Conservation (phyloP, 2,329 filamentous ascomycete genomes). For the Neopestalotiopsis sp. region DNA sequence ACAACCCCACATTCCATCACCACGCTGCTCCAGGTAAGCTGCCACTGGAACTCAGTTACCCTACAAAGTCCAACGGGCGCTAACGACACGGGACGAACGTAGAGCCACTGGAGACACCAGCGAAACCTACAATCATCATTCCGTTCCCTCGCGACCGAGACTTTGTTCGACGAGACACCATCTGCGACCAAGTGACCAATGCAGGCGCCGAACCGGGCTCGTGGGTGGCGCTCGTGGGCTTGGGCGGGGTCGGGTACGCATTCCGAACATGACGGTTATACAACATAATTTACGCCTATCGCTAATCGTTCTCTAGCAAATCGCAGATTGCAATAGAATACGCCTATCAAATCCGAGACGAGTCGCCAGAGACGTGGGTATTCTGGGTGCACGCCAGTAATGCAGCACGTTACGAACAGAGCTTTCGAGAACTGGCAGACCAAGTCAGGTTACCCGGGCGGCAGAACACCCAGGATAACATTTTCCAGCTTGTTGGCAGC, state of each 20-base stretch:
- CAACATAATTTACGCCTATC: neutral
- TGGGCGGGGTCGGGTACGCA: neutral
- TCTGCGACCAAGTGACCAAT: neutral
- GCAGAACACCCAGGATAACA: conserved; percentile 16
- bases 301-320: conserved; percentile 14
- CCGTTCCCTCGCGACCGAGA: neutral
- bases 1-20: neutral
- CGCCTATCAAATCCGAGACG: neutral
- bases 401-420: conserved; percentile 36
- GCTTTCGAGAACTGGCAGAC: conserved; percentile 38
- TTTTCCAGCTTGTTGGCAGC: conserved; percentile 28
- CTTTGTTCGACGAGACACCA: neutral
- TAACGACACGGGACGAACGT: no score
- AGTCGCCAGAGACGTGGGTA: neutral
- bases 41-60: no score
- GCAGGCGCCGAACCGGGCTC: neutral
- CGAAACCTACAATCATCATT: conserved; percentile 9
- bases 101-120: neutral
- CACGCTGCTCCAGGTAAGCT: conserved; percentile 4
- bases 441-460: conserved; percentile 31
- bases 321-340: conserved; percentile 26
- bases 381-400: conserved; percentile 24
- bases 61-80: no score
- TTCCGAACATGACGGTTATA: neutral
- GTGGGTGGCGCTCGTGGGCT: conserved; percentile 10